Percentiles rank a stretch among this genome's conserved stretches.
These are phyloP conservation scores for Pythium phragmiticola DNA, from an alignment of 352 stramenopile genomes.

Conservation along the genomic window DNA sequence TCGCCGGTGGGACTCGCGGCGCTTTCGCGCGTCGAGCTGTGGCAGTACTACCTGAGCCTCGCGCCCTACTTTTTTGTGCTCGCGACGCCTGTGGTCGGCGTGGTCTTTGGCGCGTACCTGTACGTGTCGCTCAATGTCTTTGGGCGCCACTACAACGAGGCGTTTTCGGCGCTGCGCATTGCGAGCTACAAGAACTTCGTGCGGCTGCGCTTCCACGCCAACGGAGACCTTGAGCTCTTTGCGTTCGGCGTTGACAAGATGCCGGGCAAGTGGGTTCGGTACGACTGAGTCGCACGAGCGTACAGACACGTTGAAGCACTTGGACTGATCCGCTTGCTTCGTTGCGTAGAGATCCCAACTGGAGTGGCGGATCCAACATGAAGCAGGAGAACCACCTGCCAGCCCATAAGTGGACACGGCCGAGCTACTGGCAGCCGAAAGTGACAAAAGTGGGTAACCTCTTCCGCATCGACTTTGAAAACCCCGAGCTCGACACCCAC, in stretches of 20 bases:
- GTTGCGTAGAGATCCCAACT: slow-evolving; percentile 62
- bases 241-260: slow-evolving; percentile 90
- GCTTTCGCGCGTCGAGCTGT: slow-evolving; percentile 71
- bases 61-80: slow-evolving; percentile 89
- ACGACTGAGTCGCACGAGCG: slow-evolving; percentile 4
- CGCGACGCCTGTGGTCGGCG: slow-evolving; percentile 70
- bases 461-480: slow-evolving; percentile 83
- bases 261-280: slow-evolving; percentile 82
- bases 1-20: slow-evolving; percentile 38
- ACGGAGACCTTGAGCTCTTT: slow-evolving; percentile 80
- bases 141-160: slow-evolving; percentile 88
- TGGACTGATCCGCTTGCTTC: slow-evolving; percentile 9
- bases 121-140: slow-evolving; percentile 87
- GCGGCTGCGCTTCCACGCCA: slow-evolving; percentile 69
- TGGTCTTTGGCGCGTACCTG: slow-evolving; percentile 83
- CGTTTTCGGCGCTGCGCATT: slow-evolving; percentile 85
- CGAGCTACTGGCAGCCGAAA: slow-evolving; percentile 84
- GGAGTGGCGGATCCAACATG: slow-evolving; percentile 63
- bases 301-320: not conserved
- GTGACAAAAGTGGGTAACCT: slow-evolving; percentile 84
- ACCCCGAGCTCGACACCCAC: slow-evolving; percentile 66
- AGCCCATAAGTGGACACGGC: slow-evolving; percentile 67
- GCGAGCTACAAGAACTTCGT: slow-evolving; percentile 91
- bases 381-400: slow-evolving; percentile 58
- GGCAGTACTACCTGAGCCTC: slow-evolving; percentile 82